These are phyloP conservation scores for Monosporascus sp. DNA, from an alignment of 2,329 filamentous ascomycete species.

Conservation along the genomic window DNA sequence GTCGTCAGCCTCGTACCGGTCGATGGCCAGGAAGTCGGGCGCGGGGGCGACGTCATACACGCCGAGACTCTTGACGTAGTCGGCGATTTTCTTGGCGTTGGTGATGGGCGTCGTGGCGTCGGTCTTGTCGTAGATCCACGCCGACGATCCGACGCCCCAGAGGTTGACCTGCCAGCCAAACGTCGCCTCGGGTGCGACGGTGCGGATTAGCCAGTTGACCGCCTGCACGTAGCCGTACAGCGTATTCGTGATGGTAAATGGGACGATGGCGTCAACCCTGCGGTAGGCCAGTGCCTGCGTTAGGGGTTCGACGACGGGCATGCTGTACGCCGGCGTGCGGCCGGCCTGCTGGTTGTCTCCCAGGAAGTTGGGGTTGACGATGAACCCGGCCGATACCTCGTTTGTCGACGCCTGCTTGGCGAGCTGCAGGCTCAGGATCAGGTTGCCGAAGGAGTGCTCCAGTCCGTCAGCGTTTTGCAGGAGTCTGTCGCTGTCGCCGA, in stretches of 20 bases:
- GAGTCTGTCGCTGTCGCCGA: background rate
- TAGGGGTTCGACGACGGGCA: constrained; percentile 1
- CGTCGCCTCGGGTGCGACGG: background rate
- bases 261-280: background rate
- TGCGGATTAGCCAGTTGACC: constrained; percentile 3
- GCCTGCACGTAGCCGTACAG: constrained; percentile 2
- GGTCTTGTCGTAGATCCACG: constrained; percentile 2
- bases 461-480: background rate
- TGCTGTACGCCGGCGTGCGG: background rate
- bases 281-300: background rate
- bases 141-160: constrained; percentile 1
- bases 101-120: background rate
- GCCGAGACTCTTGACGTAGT: constrained; percentile 2
- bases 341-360: constrained; percentile 1
- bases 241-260: background rate
- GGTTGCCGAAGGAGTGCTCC: constrained; percentile 1
- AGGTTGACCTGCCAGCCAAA: constrained; percentile 4
- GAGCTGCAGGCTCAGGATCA: background rate
- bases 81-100: constrained; percentile 1
- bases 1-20: constrained; percentile 1
- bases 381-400: background rate
- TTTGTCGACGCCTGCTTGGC: background rate
- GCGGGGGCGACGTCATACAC: background rate
- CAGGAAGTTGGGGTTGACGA: constrained; percentile 4
- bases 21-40: constrained; percentile 3